phyloP scores from a whole-genome alignment of 2,329 filamentous ascomycete species.

The Diplodia seriata region DNA sequence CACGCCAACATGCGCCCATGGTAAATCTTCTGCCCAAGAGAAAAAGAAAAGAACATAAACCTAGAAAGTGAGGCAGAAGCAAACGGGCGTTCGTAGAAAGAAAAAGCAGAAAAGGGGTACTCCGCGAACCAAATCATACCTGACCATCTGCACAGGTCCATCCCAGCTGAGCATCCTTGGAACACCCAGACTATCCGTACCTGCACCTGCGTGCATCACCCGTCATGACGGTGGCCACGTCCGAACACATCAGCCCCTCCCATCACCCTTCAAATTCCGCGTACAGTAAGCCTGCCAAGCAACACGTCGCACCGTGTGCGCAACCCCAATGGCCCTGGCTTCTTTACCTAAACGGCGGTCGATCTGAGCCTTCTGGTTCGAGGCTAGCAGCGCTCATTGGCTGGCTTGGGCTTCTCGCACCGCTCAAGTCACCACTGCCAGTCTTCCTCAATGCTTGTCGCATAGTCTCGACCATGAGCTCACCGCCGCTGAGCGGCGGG shows the following conservation, averaged over 20 bases:
- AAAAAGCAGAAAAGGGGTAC: slow-evolving; percentile 15
- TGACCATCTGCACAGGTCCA: slow-evolving; percentile 20
- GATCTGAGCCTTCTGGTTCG: slow-evolving; percentile 46
- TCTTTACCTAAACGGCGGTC: slow-evolving; percentile 39
- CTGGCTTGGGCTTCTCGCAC: slow-evolving; percentile 48
- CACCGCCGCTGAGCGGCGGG: slow-evolving; percentile 64
- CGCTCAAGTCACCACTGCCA: slow-evolving; percentile 77
- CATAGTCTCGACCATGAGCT: slow-evolving; percentile 93
- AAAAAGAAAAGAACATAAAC: slow-evolving; percentile 4
- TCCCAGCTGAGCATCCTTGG: slow-evolving; percentile 22
- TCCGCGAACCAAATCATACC: slow-evolving; percentile 17
- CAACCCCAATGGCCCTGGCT: neutral
- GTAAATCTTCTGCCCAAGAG: slow-evolving; percentile 7
- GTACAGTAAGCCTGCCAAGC: slow-evolving; percentile 23
- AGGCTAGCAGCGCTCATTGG: slow-evolving; percentile 49
- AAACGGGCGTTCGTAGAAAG: slow-evolving; percentile 14
- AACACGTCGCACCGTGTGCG: slow-evolving; percentile 7
- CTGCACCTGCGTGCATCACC: slow-evolving; percentile 14
- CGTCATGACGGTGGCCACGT: slow-evolving; percentile 17
- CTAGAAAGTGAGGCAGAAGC: slow-evolving; percentile 15
- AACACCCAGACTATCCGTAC: slow-evolving; percentile 17
- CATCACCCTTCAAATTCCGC: neutral
- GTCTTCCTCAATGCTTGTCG: slow-evolving; percentile 85
- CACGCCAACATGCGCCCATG: slow-evolving; percentile 28
- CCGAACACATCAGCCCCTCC: slow-evolving; percentile 22